Evolutionary conservation across 306 rosid genomes (phyloP), one percentile per base, ranked within the genome.

Genomic region (Sophora flavescens): DNA sequence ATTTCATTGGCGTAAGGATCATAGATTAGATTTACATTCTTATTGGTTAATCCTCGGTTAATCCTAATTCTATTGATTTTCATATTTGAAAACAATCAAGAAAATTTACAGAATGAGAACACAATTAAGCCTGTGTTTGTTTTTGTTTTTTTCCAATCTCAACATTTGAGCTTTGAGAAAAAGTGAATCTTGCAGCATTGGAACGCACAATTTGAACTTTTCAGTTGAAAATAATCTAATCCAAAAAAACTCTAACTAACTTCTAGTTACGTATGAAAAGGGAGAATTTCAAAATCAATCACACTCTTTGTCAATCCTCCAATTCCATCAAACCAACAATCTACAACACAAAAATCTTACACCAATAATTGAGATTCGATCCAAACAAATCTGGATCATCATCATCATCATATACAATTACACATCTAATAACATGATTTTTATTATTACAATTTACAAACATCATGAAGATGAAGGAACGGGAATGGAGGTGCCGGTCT

Each of bases 401-500:
- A 35, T 53, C 35, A n/a, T n/a, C n/a, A 45, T 56, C 56, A 15
- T 44, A 26, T 10, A 35, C 15, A 57, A 33, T 26, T 58, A n/a
- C 22, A 9, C 62, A 57, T 47, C 54, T 32, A 56, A 14, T 45
- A 45, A 12, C 51, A 45, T 30, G 32, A 22, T 22, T 22, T 30
- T 30, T 30, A 30, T 30, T 3, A 22, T 22, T 22, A 22, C 22
- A 22, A 22, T 22, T 22, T 22, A 30, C 32, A 30, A 30, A 30
- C 32, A 30, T 30, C 32, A 30, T 30, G 76, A 47, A 0, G 81
- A 65, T 6, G 80, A 53, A 41, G 83, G 62, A 6, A 77, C 7
- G 12, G 89, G 38, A 5, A 80, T 28, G 74, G 91, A 67, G 13
- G 81, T 36, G n/a, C 48, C 48, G 5, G 48, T 11, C 32, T 69